Evolutionary conservation across 2,329 filamentous ascomycete species (phyloP), one percentile per base, ranked within the genome.

Genomic region (Escovopsis sp.): DNA sequence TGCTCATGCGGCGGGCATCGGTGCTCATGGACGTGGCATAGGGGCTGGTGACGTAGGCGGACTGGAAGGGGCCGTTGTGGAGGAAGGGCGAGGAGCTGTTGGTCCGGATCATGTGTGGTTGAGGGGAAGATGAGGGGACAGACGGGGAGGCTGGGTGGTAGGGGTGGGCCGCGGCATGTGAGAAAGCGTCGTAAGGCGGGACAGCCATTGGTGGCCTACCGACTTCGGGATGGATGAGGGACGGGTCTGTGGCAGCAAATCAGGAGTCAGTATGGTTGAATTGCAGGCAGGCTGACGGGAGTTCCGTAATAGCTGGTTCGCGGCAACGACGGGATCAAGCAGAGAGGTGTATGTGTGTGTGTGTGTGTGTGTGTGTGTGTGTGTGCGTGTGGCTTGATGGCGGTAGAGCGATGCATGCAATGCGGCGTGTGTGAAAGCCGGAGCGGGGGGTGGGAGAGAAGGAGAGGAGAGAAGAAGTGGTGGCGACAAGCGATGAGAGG

Each of bases 61-160:
- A 65, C 44, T 71, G 65, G 47, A 66, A 76, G 42, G 58, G 52
- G 30, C 63, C 59, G 43, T 60, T 64, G 42, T 70, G 70, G 40
- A 79, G 64, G 48, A 76, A 79, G 3, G 80, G 80, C n/a, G 79
- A 83, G 12, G 71, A 65, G 50, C 69, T 75, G 41, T 65, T 68
- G 37, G 61, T 65, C 47, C 73, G 62, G 47, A 61, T 54, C 52
- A 53, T 56, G 49, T 43, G 59, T 47, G 43, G 62, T 58, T 61
- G 67, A 19, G 61, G 68, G 26, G 59, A 66, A 13, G 71, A 67
- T 19, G 54, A 51, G 27, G 74, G 72, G 35, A 72, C 65, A n/a
- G 72, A 71, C 4, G 79, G 78, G 2, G 79, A 83, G 30, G 70
- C 61, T 30, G 72, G 68, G 35, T 36, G 36, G 51, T 68, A 73